These are phyloP conservation scores for Chenopodium album DNA, from an alignment of 148 eudicot species.

Conservation along the genomic window DNA sequence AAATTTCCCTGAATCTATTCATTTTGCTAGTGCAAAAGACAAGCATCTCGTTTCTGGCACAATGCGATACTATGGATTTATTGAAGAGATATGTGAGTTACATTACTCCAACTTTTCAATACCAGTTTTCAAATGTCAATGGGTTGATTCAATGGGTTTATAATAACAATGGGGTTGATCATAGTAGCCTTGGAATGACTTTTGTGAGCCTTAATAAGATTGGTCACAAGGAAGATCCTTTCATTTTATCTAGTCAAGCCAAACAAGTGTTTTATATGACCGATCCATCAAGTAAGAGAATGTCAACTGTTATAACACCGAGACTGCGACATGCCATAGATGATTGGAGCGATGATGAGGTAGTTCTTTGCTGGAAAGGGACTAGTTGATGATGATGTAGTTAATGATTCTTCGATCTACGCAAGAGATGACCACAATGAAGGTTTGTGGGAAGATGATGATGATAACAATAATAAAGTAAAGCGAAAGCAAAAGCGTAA, in stretches of 20 bases:
- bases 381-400: too few relatives aligned
- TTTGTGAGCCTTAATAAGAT: not conserved
- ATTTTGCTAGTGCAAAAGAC: not conserved
- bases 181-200: not conserved
- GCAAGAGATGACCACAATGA: not conserved
- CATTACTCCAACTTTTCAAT: not conserved
- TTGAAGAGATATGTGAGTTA: constrained; percentile 9
- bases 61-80: constrained; percentile 3
- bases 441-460: not conserved
- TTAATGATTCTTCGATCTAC: not conserved
- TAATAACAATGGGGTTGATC: not conserved
- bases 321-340: not conserved
- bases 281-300: not conserved
- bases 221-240: too few relatives aligned
- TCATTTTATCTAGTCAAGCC: too few relatives aligned
- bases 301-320: not conserved
- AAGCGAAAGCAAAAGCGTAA: too few relatives aligned
- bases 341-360: not conserved
- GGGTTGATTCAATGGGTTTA: not conserved
- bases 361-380: too few relatives aligned
- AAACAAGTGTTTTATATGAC: too few relatives aligned
- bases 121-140: not conserved
- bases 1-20: not conserved
- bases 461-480: not conserved
- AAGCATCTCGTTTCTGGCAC: not conserved